phyloP scores from a whole-genome alignment of 352 stramenopile species.

The Phytophthora pisi region DNA sequence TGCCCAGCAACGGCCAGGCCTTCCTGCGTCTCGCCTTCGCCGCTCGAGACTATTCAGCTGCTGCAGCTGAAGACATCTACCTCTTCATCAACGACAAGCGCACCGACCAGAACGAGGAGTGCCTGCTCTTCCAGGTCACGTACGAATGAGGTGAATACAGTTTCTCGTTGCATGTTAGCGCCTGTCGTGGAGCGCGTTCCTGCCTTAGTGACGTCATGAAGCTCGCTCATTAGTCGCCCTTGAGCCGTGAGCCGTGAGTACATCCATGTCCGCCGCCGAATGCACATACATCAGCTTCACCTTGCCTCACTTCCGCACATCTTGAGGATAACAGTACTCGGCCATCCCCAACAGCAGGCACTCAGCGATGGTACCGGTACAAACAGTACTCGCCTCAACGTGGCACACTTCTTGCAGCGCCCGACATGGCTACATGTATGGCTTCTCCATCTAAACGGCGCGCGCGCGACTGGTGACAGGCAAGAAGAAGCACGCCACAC shows the following conservation, averaged over 20 bases:
- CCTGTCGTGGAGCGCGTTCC: background rate
- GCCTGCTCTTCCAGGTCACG: conserved; percentile 86
- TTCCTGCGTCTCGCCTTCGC: conserved; percentile 66
- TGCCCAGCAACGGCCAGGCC: conserved; percentile 52
- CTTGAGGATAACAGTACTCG: background rate
- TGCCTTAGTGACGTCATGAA: background rate
- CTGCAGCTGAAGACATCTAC: conserved; percentile 62
- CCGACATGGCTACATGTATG: background rate
- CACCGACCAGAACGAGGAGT: conserved; percentile 93
- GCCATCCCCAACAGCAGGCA: background rate
- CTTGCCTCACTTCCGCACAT: background rate
- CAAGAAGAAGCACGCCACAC: too few relatives aligned
- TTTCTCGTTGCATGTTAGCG: background rate
- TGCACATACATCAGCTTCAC: background rate
- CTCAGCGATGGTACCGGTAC: background rate
- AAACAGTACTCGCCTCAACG: background rate
- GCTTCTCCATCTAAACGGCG: background rate
- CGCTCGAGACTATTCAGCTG: conserved; percentile 15
- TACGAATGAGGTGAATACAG: conserved; percentile 43
- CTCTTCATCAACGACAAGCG: conserved; percentile 93
- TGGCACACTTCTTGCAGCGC: background rate
- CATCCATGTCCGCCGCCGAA: background rate
- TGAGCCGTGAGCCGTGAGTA: too few relatives aligned
- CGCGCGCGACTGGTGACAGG: background rate
- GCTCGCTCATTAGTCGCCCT: too few relatives aligned